Base-by-base conservation (phyloP, 1,284 basidiomycete genomes). In the Hemileia vastatrix region DNA sequence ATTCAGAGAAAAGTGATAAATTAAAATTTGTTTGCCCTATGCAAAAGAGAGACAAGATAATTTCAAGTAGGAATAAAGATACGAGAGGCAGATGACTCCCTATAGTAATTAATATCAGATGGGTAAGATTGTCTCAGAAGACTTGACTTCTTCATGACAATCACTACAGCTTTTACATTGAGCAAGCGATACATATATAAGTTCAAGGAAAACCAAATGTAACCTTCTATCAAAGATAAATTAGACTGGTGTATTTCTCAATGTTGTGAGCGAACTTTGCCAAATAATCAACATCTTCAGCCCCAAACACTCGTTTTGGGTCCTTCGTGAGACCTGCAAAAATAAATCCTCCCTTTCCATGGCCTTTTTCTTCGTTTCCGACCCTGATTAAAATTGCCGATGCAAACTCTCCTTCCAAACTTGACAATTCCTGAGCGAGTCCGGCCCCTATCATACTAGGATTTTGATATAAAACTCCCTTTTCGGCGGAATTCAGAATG, bases 311-410 rank as follows among this genome's bases (percentile, higher is more conserved):
- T 9, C 68, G 63, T 19, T 58, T 65, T 2, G 54, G 54, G 31
- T 67, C 54, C 13, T 63, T 59, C 11, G 67, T 65, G 54, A 68
- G 72, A 2, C 65, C 70, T 49, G 68, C 66, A 5, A 73, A 53
- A 32, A 72, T 66, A 54, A 67, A 72, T 3, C 72, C 72, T 6
- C 61, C 61, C n/a, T n/a, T n/a, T n/a, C n/a, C n/a, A n/a, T n/a
- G n/a, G n/a, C n/a, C n/a, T n/a, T n/a, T n/a, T n/a, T n/a, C n/a
- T 36, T 63, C 54, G 44, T 71, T 65, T 49, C 68, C 57, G 18
- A 73, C 57, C 6, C 68, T 66, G 27, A 72, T 64, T 5, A 73
- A 64, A n/a, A 73, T 64, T 0, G 70, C 71, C 8, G 64, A 66
- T 5, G 61, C 51, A 57, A n/a, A n/a, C n/a, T n/a, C n/a, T 8